These are phyloP conservation scores for Candida taoyuanica DNA, from an alignment of 805 yeast genomes.

Conservation along the genomic window DNA sequence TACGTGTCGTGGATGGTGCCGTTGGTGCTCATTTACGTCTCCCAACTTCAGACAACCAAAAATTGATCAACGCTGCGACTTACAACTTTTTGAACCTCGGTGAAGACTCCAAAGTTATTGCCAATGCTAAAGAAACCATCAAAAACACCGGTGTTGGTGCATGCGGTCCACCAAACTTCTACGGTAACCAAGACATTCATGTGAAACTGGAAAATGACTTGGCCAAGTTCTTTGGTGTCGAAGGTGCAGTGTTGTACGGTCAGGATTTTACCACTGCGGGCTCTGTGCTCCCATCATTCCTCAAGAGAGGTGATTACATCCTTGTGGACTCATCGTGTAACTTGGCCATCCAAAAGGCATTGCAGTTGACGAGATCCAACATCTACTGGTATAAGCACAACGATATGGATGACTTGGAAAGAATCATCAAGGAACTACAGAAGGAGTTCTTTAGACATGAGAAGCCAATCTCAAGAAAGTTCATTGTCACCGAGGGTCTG, in stretches of 20 bases:
- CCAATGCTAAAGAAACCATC: slow-evolving; percentile 55
- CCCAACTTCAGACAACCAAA: slow-evolving; percentile 25
- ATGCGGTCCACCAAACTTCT: slow-evolving; percentile 97
- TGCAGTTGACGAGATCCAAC: slow-evolving; percentile 80
- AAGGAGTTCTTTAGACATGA: slow-evolving; percentile 32
- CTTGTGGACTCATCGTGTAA: slow-evolving; percentile 79
- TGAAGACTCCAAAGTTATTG: slow-evolving; percentile 39
- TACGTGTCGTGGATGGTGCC: slow-evolving; percentile 60
- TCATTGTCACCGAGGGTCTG: slow-evolving; percentile 87
- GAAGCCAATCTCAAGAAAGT: slow-evolving; percentile 79
- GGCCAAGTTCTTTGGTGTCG: slow-evolving; percentile 71
- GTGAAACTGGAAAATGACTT: slow-evolving; percentile 71
- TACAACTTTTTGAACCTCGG: slow-evolving; percentile 68
- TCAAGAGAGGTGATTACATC: slow-evolving; percentile 91
- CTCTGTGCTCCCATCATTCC: slow-evolving; percentile 87
- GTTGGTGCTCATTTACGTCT: slow-evolving; percentile 30
- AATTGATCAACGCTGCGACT: slow-evolving; percentile 63
- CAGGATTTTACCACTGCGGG: slow-evolving; percentile 87
- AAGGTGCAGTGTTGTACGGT: slow-evolving; percentile 79
- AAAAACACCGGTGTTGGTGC: slow-evolving; percentile 88
- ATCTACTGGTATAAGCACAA: slow-evolving; percentile 75
- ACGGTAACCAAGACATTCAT: slow-evolving; percentile 93
- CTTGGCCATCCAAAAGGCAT: slow-evolving; percentile 81
- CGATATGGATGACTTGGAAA: slow-evolving; percentile 77
- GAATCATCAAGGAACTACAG: slow-evolving; percentile 48